Evolutionary conservation across 2,329 filamentous ascomycete species (phyloP).

Genomic region (Apiospora marii): DNA sequence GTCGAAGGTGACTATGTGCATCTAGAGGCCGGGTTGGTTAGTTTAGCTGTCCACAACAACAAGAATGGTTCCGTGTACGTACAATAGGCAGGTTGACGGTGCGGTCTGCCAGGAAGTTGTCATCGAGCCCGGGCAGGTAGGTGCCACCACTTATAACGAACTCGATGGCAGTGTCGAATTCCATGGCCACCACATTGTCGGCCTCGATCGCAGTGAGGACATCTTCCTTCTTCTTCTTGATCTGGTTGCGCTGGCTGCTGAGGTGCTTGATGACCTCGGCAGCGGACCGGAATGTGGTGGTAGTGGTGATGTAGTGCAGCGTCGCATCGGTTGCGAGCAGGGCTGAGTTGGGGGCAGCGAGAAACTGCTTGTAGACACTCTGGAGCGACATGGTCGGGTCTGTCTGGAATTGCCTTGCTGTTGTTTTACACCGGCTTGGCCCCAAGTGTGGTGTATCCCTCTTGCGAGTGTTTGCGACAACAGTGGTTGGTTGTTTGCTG

Average conservation of each 20-base stretch:
- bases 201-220: slow-evolving; percentile 79
- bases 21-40: slow-evolving; percentile 55
- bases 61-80: slow-evolving; percentile 47
- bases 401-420: neutral
- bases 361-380: slow-evolving; percentile 74
- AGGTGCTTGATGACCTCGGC: slow-evolving; percentile 86
- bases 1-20: slow-evolving; percentile 90
- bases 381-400: slow-evolving; percentile 55
- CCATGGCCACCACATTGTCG: slow-evolving; percentile 72
- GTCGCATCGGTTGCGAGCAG: slow-evolving; percentile 71
- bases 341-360: slow-evolving; percentile 70
- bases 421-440: neutral
- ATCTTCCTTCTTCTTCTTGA: slow-evolving; percentile 85
- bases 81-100: slow-evolving; percentile 83
- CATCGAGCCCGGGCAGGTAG: slow-evolving; percentile 88
- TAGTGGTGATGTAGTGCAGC: slow-evolving; percentile 89
- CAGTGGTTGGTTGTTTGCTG: neutral
- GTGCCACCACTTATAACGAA: slow-evolving; percentile 83
- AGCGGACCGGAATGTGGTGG: slow-evolving; percentile 74
- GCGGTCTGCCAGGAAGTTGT: slow-evolving; percentile 91
- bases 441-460: neutral
- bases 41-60: neutral
- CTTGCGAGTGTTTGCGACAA: slow-evolving; percentile 15
- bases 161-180: slow-evolving; percentile 83
- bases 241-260: slow-evolving; percentile 70